phyloP scores from a whole-genome alignment of 768 basidiomycete genomes.

The Gelatoporia subvermispora region DNA sequence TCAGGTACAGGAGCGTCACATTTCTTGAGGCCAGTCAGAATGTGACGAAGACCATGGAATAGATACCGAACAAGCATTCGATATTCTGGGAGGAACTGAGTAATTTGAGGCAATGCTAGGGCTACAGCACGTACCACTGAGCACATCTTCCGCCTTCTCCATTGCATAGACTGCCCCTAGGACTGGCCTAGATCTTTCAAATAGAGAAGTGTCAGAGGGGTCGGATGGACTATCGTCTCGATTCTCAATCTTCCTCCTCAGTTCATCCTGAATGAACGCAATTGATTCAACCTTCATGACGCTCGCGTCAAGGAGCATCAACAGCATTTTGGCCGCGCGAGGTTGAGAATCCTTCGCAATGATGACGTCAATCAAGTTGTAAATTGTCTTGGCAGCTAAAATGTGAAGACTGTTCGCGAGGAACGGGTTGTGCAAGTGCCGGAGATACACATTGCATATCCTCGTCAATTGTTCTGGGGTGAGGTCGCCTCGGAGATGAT shows the following conservation, averaged over 20 bases:
- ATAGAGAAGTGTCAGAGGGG: constrained; percentile 52
- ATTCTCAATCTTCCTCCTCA: constrained; percentile 44
- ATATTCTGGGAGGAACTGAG: constrained; percentile 50
- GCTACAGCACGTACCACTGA: constrained; percentile 53
- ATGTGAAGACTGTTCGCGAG: constrained; percentile 79
- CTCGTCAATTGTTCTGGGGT: constrained; percentile 68
- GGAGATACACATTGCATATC: constrained; percentile 80
- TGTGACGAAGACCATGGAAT: constrained; percentile 81
- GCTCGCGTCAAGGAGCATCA: constrained; percentile 74
- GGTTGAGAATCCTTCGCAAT: constrained; percentile 66
- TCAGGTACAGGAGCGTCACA: constrained; percentile 76
- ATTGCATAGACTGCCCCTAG: constrained; percentile 70
- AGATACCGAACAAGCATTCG: constrained; percentile 84
- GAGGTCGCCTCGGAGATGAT: constrained; percentile 84
- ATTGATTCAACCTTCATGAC: constrained; percentile 83
- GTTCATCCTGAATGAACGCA: constrained; percentile 56
- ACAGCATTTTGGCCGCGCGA: constrained; percentile 65
- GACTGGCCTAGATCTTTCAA: constrained; percentile 86
- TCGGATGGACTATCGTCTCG: constrained; percentile 34
- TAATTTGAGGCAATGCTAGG: constrained; percentile 8
- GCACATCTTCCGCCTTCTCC: constrained; percentile 78
- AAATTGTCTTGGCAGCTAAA: constrained; percentile 88
- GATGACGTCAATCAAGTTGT: constrained; percentile 82
- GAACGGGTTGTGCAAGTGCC: constrained; percentile 84
- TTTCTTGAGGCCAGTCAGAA: constrained; percentile 71